A percentile compares a stretch with the other conserved stretches of the same genome.
These are phyloP conservation scores for Candida nonsorbophila DNA, from an alignment of 805 yeast species.

Conservation along the genomic window DNA sequence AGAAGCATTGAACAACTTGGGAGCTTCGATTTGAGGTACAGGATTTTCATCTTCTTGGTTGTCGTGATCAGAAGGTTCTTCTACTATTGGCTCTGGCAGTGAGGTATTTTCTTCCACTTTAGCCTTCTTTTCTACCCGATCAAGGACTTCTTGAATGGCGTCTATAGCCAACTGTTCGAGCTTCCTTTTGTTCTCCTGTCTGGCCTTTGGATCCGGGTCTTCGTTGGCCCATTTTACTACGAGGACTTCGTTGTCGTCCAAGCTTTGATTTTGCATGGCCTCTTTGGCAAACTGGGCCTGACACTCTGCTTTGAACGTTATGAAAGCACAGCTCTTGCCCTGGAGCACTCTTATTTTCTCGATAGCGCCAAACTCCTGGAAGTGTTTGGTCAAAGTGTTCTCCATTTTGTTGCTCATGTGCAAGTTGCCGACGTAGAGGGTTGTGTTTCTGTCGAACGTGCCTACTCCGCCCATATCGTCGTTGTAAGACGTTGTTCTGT, in stretches of 20 bases:
- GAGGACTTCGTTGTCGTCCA: conserved; percentile 58
- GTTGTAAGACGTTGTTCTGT: conserved; percentile 70
- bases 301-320: conserved; percentile 60
- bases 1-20: no score
- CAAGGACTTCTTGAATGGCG: conserved; percentile 42
- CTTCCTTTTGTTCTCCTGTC: conserved; percentile 41
- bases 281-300: conserved; percentile 94
- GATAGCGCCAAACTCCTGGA: conserved; percentile 72
- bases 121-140: conserved; percentile 8
- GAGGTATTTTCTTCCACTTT: conserved; percentile 13
- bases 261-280: conserved; percentile 82
- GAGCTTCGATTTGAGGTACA: not conserved
- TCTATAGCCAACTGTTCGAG: conserved; percentile 50
- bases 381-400: conserved; percentile 36
- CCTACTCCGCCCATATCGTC: conserved; percentile 97
- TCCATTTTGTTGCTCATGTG: conserved; percentile 35
- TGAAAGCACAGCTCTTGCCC: conserved; percentile 69
- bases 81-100: conserved; percentile 7
- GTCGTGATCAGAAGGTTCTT: conserved; percentile 4
- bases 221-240: conserved; percentile 85
- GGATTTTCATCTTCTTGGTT: not conserved
- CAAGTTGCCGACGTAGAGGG: conserved; percentile 68
- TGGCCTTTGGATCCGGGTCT: conserved; percentile 74
- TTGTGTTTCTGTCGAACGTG: conserved; percentile 63
- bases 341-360: conserved; percentile 60